Base-by-base conservation (phyloP, 495 filamentous ascomycete species). In the Aspergillus baeticus region DNA sequence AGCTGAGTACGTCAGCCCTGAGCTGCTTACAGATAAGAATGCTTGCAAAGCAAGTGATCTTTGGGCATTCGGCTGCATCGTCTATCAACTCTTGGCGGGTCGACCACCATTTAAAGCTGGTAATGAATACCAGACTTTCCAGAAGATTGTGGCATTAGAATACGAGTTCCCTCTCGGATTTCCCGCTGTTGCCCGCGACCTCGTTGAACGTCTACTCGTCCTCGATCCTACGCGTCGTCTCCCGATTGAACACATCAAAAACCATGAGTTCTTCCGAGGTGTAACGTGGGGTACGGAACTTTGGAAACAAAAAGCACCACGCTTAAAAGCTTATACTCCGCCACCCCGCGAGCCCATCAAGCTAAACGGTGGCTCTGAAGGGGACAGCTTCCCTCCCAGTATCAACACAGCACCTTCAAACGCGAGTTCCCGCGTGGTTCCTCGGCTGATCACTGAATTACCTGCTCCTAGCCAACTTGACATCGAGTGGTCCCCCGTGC, bases 41-140 rank as follows among this genome's bases (percentile, higher is more conserved):
- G 94, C 93, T 10, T 96, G 95, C 76, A 99, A 98, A 74, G 91
- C 95, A 18, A 96, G 92, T 65, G 95, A 99, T 69, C 72, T 99
- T 31, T 99, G 95, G 95, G 95, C 95, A 3, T 97, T 98, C 77
- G 95, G 95, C n/a, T 99, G 95, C 71, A 99, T 99, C 58, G 87
- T 99, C 55, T 99, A 96, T 69, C 95, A 99, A 72, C 81, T 99
- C 29, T 75, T 99, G 34, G 89, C 89, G 23, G 95, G 95, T 14
- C 84, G 95, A 43, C 95, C 95, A 13, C 95, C 95, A 0, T 99
- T 99, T 78, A 99, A 99, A 69, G 95, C 87, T 2, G 88, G 79
- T n/a, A 96, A 96, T 61, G 95, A 99, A 70, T 99, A 97, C 63
- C 82, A 90, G 59, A 99, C 95, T 0, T 99, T 99, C 69, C 95